phyloP scores from a whole-genome alignment of 2,329 filamentous ascomycete genomes.

The Colletotrichum sp. region DNA sequence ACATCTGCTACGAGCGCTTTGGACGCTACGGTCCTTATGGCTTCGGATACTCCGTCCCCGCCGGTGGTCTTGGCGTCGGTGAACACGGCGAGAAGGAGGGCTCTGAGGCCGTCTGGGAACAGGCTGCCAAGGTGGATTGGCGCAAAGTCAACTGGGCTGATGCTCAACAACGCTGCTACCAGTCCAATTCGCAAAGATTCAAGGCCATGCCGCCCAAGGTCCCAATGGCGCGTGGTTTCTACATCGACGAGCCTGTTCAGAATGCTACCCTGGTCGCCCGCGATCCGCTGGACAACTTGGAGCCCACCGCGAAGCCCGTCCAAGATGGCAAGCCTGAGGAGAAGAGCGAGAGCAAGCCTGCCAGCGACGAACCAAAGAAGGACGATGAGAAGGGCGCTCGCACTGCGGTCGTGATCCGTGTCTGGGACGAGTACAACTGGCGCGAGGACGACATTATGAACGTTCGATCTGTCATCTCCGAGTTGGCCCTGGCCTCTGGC shows the following conservation, averaged over 20 bases:
- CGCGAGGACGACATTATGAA: slow-evolving; percentile 82
- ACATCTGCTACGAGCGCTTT: slow-evolving; percentile 93
- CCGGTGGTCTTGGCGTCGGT: slow-evolving; percentile 84
- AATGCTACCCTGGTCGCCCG: slow-evolving; percentile 25
- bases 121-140: slow-evolving; percentile 76
- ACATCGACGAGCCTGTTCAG: slow-evolving; percentile 42
- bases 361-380: slow-evolving; percentile 25
- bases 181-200: slow-evolving; percentile 75
- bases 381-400: slow-evolving; percentile 49
- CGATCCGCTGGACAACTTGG: slow-evolving; percentile 11
- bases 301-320: background rate
- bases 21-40: slow-evolving; percentile 90
- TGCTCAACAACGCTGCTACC: slow-evolving; percentile 75
- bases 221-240: slow-evolving; percentile 55
- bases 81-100: slow-evolving; percentile 85
- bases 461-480: slow-evolving; percentile 82
- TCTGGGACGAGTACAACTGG: slow-evolving; percentile 83
- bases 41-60: slow-evolving; percentile 79
- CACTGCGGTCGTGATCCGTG: slow-evolving; percentile 81
- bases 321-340: background rate
- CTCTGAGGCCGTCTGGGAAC: slow-evolving; percentile 78
- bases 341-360: background rate
- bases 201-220: slow-evolving; percentile 46
- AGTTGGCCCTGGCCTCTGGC: slow-evolving; percentile 80
- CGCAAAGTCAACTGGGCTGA: slow-evolving; percentile 79